Evolutionary conservation across 169 alveolate genomes (phyloP), one percentile per base, ranked within the genome.

Genomic region (Blepharisma undulans): DNA sequence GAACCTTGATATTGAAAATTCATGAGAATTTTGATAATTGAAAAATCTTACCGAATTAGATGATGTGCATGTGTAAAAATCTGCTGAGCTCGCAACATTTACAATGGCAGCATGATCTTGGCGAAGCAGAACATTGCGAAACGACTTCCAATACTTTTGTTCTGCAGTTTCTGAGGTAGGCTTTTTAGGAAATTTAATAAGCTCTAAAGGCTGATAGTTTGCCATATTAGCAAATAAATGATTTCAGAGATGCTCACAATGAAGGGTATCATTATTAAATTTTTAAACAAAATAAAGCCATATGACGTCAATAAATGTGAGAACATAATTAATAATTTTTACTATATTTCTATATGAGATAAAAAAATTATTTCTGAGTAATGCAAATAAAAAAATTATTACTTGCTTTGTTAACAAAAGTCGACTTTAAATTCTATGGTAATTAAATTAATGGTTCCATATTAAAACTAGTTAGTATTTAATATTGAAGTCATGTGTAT

Each of bases 41-140:
- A 82, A 82, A 60, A 82, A 82, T 74, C 89, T 82, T 18, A 82
- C 76, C 18, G 76, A 72, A 34, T 72, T 74, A 36, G 89, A 82
- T 32, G 89, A 22, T 22, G 89, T 82, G 61, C 33, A 72, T 21
- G 89, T 74, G 48, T 82, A 82, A 60, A 82, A 59, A 22, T 33
- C 29, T 32, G 33, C 10, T 34, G 89, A 82, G 60, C 27, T 33
- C 8, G 89, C 74, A 6, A 82, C 25, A 22, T 82, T 34, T 21
- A 72, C 60, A 19, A 82, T 60, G 10, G 89, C 27, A 22, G 77
- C n/a, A 10, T 82, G 89, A 30, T 82, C 89, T 36, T 82, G 89
- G 33, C 77, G 33, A 21, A 82, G 89, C 7, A 36, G 60, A 22
- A 33, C 29, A 30, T 82, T 82, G 12, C 36, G 33, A 33, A 25